Evolutionary conservation across 2,329 filamentous ascomycete genomes (phyloP), one percentile per base, ranked within the genome.

Genomic region (Penicillium janthinellum): DNA sequence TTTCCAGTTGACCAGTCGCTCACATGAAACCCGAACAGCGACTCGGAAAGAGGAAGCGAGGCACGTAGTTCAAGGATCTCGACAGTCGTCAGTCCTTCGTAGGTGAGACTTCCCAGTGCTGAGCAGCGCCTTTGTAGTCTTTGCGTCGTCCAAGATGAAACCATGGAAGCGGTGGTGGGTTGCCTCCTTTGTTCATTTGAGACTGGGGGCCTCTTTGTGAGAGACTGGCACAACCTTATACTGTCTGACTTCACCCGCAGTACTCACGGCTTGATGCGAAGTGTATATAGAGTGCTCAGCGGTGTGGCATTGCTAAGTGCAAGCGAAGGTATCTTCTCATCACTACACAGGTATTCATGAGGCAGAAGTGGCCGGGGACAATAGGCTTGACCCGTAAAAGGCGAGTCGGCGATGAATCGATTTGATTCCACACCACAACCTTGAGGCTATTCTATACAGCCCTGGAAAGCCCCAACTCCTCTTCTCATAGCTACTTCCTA

Each of bases 171-270:
- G 25, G 10, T 20, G 28, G 48, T 44, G 47, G 47, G 22, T 57
- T 42, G 37, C 31, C 25, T 44, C 38, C 55, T 57, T 57, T 57
- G 55, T 57, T 47, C 31, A 35, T 57, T 52, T 45, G 55, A 45
- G 42, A 45, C 41, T 17, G 42, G 22, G 20, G 20, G 20, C 20
- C 14, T 5, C 17, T 48, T 5, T 45, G 22, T 25, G 25, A 12
- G 20, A 45, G 22, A 28, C 22, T 14, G 22, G 7, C 20, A 45
- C 39, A 42, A 20, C 20, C 20, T 20, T 20, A 20, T 20, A 31
- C 25, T 5, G 28, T 31, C 6, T 7, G 28, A 7, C 28, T 31
- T 31, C 28, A 2, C 6, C 28, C 28, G 2, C 7, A 8, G 28
- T 31, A 6, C 28, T 31, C 28, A 31, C 22, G 14, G 28, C 14